Conservation (phyloP, 169 alveolate species). For the Plasmodium gallinaceum region DNA sequence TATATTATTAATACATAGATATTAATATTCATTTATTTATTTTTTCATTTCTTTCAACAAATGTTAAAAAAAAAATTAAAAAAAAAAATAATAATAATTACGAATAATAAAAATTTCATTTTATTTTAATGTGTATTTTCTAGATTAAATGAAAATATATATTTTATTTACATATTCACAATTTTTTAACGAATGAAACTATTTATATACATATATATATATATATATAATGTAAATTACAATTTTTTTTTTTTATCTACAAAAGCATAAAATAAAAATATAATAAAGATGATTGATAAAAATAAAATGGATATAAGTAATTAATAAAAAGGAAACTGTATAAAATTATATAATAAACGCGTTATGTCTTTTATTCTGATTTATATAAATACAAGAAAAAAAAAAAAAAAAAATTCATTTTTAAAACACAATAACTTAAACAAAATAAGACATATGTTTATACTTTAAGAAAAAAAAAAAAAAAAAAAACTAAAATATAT, state of each 20-base stretch:
- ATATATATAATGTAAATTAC: slow-evolving; percentile 9
- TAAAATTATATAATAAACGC: slow-evolving; percentile 25
- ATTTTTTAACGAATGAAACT: slow-evolving; percentile 13
- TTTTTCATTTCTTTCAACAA: slow-evolving; percentile 44
- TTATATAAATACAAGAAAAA: slow-evolving; percentile 20
- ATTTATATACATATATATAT: slow-evolving; percentile 2
- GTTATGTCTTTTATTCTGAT: slow-evolving; percentile 44
- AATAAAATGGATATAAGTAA: not conserved
- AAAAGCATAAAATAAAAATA: slow-evolving; percentile 13
- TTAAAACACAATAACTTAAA: slow-evolving; percentile 36
- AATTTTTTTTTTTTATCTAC: slow-evolving; percentile 20
- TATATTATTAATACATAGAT: not conserved
- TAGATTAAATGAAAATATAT: slow-evolving; percentile 23
- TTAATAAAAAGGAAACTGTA: not conserved
- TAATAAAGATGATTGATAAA: slow-evolving; percentile 1
- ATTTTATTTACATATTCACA: slow-evolving; percentile 44
- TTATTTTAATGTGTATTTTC: slow-evolving; percentile 1
- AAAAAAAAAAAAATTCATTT: slow-evolving; percentile 15
- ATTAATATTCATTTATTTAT: not conserved
- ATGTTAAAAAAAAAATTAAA: slow-evolving; percentile 20
- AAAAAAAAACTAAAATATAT: slow-evolving; percentile 13
- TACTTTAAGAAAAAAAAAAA: slow-evolving; percentile 14
- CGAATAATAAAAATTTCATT: slow-evolving; percentile 9
- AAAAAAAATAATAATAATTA: slow-evolving; percentile 35
- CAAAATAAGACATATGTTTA: slow-evolving; percentile 70